Base-by-base conservation (phyloP, 2,329 filamentous ascomycete genomes). In the Hypoxylon sp. region DNA sequence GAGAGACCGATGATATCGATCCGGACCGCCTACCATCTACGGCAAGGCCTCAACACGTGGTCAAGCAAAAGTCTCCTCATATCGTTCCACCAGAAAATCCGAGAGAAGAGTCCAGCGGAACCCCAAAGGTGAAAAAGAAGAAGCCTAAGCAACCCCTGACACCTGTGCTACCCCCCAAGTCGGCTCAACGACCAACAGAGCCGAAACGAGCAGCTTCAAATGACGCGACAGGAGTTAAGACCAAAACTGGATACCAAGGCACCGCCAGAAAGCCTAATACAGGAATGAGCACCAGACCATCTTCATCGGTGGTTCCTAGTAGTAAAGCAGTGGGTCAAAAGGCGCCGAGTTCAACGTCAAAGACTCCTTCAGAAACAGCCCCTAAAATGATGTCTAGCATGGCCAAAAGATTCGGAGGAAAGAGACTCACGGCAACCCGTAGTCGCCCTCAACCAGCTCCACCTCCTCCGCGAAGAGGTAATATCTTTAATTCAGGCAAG, bases 401-500 rank as follows among this genome's bases (percentile, higher is more conserved):
- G 28, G 66, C 69, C 32, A 73, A 70, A 46, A 73, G 71, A 17
- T 70, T 74, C 25, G 67, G 60, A 32, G 70, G 70, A 13, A 76
- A 73, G 53, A 64, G 57, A 45, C 66, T 70, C 17, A 78, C 72
- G 28, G 75, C 75, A 28, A 75, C 75, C 45, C 73, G 73, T 55
- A 76, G 62, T 45, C 67, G 62, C 30, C 72, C 60, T 43, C 53
- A 64, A 50, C 68, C 58, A 43, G 61, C 57, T 30, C 55, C n/a
- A 45, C 34, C 59, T 23, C 61, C 51, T 25, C 53, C 23, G 43
- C 69, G 30, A 49, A 43, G 63, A 6, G 68, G 61, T 13, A 87
- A 87, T 63, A 80, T 87, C 0, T 87, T 87, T 51, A 68, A 75
- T 5, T 78, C 78, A 9, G 84, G 85, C 1, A 84, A 78, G 62